Base-by-base conservation (phyloP, 768 basidiomycete genomes). In the Lyophyllum decastes region DNA sequence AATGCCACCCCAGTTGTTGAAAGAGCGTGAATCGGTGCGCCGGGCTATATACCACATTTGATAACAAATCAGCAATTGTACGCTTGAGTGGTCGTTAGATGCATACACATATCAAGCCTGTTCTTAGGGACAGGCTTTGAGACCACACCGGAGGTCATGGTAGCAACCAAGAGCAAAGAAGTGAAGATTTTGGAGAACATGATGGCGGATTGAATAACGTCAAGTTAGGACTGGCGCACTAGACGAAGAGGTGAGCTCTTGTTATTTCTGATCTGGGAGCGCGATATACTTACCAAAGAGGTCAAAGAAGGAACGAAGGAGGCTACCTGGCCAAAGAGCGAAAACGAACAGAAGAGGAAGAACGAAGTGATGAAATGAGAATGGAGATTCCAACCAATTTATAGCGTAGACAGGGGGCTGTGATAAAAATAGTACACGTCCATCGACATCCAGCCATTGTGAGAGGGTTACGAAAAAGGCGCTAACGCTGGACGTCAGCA, bases 181-280 rank as follows among this genome's bases (percentile, higher is more conserved):
- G 66, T 61, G 62, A 67, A 65, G 59, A 73, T 57, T 62, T 73
- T 74, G 60, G 72, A 70, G 62, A 76, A 74, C 74, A 76, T 76
- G 63, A 62, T 73, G 67, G 66, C 63, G 55, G 55, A 60, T 24
- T 65, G 57, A 55, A 59, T 58, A 61, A 61, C 35, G 52, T 59
- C 30, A 38, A 54, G 25, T 45, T 43, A 54, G 49, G 55, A 49
- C 55, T 34, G 54, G 49, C 50, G 51, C n/a, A 21, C 21, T 26
- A 25, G 16, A 46, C 26, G 17, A 21, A 26, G 22, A 26, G 16
- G 21, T 44, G 4, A 27, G 19, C n/a, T 17, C 4, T 5, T 38
- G 35, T 16, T 17, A 17, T 38, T 17, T 38, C 35, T 38, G 3
- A 7, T 12, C 3, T 6, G 35, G 43, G 19, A 46, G 61, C 59